phyloP scores from a whole-genome alignment of 495 filamentous ascomycete genomes.

The Clavariopsis aquatica region DNA sequence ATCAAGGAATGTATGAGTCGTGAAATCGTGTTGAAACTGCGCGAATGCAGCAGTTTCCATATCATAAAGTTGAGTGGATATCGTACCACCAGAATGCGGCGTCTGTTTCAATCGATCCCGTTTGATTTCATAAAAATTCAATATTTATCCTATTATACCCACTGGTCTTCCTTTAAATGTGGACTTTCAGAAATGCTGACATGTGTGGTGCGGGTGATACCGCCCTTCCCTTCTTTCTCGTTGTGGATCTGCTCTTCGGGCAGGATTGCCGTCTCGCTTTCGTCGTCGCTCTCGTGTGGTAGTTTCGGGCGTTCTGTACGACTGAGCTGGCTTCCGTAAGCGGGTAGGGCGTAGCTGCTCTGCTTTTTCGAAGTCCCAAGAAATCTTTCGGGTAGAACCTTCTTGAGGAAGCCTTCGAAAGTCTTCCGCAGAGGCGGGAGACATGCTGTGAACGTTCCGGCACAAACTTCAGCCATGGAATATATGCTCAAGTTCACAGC shows the following conservation, averaged over 20 bases:
- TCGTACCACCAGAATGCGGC: neutral
- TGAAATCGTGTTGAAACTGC: neutral
- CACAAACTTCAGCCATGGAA: slow-evolving; percentile 13
- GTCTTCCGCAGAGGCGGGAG: slow-evolving; percentile 24
- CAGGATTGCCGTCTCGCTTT: slow-evolving; percentile 12
- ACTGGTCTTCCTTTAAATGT: neutral
- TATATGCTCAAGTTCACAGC: slow-evolving; percentile 13
- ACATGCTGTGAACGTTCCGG: slow-evolving; percentile 8
- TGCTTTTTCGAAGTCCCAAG: neutral
- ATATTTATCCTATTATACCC: neutral
- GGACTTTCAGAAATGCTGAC: neutral
- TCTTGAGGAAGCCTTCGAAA: slow-evolving; percentile 14
- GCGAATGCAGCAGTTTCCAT: neutral
- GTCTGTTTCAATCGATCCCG: neutral
- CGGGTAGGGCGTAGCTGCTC: neutral
- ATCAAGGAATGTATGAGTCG: neutral
- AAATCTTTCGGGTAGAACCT: slow-evolving; percentile 6
- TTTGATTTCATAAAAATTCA: neutral
- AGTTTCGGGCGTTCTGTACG: neutral
- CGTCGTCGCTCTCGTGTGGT: slow-evolving; percentile 8
- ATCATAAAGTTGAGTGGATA: neutral
- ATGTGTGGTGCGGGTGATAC: neutral
- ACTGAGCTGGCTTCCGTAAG: slow-evolving; percentile 1
- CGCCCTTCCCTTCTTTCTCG: neutral
- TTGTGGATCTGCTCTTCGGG: neutral